These are phyloP conservation scores for Axilococcus clingmanii DNA, from an alignment of 139 green algal genomes.

Conservation along the genomic window DNA sequence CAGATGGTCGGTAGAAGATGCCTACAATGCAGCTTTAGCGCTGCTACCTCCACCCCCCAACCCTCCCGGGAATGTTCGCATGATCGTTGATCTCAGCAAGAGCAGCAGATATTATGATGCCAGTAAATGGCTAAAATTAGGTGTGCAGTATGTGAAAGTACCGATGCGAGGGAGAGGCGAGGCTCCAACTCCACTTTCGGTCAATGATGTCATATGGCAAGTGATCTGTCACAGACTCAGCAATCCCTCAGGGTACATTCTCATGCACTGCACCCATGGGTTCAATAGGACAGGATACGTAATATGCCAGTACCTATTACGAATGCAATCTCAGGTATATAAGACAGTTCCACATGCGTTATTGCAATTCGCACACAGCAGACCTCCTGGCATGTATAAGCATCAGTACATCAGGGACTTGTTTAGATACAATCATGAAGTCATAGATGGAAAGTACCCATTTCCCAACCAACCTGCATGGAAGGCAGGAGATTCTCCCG, in stretches of 20 bases:
- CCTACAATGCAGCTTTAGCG: not conserved
- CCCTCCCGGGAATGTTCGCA: not conserved
- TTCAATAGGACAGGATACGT: slow-evolving; percentile 92
- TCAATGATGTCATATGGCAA: slow-evolving; percentile 73
- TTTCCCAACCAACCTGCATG: slow-evolving; percentile 47
- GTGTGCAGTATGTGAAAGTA: slow-evolving; percentile 59
- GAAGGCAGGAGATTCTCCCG: slow-evolving; percentile 46
- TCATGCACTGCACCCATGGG: slow-evolving; percentile 98
- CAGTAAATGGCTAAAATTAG: slow-evolving; percentile 21
- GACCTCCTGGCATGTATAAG: slow-evolving; percentile 96
- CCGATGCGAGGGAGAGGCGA: slow-evolving; percentile 61
- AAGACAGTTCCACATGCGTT: slow-evolving; percentile 42
- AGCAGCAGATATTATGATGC: slow-evolving; percentile 79
- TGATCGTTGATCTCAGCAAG: slow-evolving; percentile 92
- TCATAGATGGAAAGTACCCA: not conserved
- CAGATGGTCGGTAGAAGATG: slow-evolving; percentile 16
- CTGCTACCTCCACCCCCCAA: not conserved
- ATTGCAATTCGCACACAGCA: slow-evolving; percentile 50
- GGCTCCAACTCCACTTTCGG: slow-evolving; percentile 55
- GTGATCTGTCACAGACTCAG: slow-evolving; percentile 26
- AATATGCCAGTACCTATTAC: slow-evolving; percentile 48
- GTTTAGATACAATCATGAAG: slow-evolving; percentile 77
- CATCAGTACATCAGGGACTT: slow-evolving; percentile 82
- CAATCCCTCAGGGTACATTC: slow-evolving; percentile 8
- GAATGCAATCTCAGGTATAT: slow-evolving; percentile 11